Evolutionary conservation across 805 yeast genomes (phyloP).

Genomic region (Peterozyma xylosa): DNA sequence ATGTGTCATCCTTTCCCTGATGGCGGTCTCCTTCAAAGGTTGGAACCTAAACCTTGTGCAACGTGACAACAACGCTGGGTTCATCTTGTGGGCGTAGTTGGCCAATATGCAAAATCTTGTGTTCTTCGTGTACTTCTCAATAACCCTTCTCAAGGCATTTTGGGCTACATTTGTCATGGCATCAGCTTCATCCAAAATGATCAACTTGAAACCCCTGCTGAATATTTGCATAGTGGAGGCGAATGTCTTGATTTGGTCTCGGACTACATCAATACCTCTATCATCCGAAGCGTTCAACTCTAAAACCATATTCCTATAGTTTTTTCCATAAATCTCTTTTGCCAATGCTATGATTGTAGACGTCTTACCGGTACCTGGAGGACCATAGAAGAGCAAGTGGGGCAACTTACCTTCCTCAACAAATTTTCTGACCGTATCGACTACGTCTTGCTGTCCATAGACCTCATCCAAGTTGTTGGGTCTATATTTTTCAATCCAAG

Average conservation of each 20-base stretch:
- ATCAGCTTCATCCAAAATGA: constrained; percentile 93
- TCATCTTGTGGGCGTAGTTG: constrained; percentile 89
- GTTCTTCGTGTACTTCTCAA: constrained; percentile 88
- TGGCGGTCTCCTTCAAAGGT: constrained; percentile 66
- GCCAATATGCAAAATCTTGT: constrained; percentile 96
- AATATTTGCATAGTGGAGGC: constrained; percentile 95
- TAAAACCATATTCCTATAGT: constrained; percentile 80
- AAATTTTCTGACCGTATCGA: constrained; percentile 77
- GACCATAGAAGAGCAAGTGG: constrained; percentile 89
- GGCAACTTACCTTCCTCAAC: constrained; percentile 81
- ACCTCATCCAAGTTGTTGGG: constrained; percentile 81
- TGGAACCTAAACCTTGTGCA: constrained; percentile 93
- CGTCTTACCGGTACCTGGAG: constrained; percentile 93
- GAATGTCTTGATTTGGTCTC: constrained; percentile 93
- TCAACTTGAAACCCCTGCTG: constrained; percentile 74
- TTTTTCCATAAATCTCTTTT: constrained; percentile 74
- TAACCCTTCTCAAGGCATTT: constrained; percentile 73
- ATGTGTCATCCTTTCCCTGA: constrained; percentile 55
- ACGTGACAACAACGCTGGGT: constrained; percentile 90
- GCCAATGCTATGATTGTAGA: constrained; percentile 86
- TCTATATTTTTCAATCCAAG: constrained; percentile 95
- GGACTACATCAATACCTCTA: constrained; percentile 96
- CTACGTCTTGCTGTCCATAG: constrained; percentile 84
- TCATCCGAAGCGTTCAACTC: constrained; percentile 97
- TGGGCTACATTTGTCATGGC: constrained; percentile 89